Evolutionary conservation across 1,139 yeast species (phyloP), one percentile per base, ranked within the genome.

Genomic region (Pichia sp.): DNA sequence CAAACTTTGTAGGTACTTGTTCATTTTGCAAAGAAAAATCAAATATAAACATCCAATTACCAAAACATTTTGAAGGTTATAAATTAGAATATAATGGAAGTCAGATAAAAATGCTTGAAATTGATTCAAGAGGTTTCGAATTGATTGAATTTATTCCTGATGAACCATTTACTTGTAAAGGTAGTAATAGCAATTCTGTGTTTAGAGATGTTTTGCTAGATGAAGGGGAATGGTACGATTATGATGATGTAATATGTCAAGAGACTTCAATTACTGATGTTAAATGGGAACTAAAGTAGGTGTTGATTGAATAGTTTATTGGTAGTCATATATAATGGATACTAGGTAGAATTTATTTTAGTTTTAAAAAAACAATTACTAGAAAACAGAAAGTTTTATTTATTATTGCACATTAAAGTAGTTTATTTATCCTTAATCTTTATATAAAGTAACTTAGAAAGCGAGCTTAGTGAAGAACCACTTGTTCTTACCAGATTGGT

Each of bases 391-490:
- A 42, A 43, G 42, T 29, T 40, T 46, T 44, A 16, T 32, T 32
- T 32, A 36, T 48, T 44, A 44, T 44, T 43, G 47, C 56, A 49
- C 54, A 50, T 53, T 49, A 49, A 42, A 43, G 40, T 38, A 24
- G 40, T 37, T 42, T 42, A 43, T 46, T 46, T 46, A 52, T 46
- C 52, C 48, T 46, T 45, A 45, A 43, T 45, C 36, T 44, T 44
- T 47, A 47, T 42, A 44, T 48, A 46, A 32, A 44, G 42, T 52
- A 53, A 58, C 60, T 86, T 89, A 92, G 81, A 92, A 92, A 81
- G 89, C 86, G 74, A 92, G 87, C 82, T 92, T 92, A 77, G 95
- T 85, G 88, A 92, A 92, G 84, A 92, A 92, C 98, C 98, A 92
- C 79, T 89, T 90, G 90, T 90, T 90, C 87, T 90, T 89, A 75